Evolutionary conservation across 768 basidiomycete species (phyloP).

Genomic region (Calocybe cyanea): DNA sequence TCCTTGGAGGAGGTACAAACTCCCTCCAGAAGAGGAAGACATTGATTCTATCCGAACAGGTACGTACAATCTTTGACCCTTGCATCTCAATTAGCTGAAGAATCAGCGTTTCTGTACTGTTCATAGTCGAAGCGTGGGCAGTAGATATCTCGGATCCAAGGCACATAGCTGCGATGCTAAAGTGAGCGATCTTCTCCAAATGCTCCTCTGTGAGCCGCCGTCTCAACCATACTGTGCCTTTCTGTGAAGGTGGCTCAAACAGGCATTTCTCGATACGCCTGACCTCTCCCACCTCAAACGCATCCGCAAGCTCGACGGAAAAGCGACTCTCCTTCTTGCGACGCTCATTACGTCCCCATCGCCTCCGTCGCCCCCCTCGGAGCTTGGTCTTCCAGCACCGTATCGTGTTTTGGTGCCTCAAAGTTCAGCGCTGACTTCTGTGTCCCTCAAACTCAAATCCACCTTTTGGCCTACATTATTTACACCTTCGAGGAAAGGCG

Average conservation of each 20-base stretch:
- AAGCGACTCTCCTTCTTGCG: slow-evolving; percentile 54
- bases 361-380: slow-evolving; percentile 48
- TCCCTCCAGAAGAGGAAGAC: slow-evolving; percentile 62
- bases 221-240: background rate
- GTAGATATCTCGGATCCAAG: slow-evolving; percentile 66
- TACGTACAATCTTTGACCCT: slow-evolving; percentile 22
- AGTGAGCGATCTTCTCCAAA: slow-evolving; percentile 33
- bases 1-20: slow-evolving; percentile 62
- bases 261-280: slow-evolving; percentile 53
- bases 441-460: slow-evolving; percentile 63
- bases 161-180: slow-evolving; percentile 57
- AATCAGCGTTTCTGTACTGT: too few species aligned
- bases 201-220: background rate
- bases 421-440: slow-evolving; percentile 60
- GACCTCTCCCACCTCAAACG: slow-evolving; percentile 75
- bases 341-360: slow-evolving; percentile 36
- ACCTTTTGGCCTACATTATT: slow-evolving; percentile 85
- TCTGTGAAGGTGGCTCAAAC: slow-evolving; percentile 62
- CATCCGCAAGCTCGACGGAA: slow-evolving; percentile 50
- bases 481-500: slow-evolving; percentile 64
- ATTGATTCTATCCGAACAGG: slow-evolving; percentile 53
- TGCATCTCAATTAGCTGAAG: background rate
- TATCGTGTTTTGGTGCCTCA: slow-evolving; percentile 62
- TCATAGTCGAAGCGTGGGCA: slow-evolving; percentile 63
- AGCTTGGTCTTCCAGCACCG: slow-evolving; percentile 44